Percentiles rank a stretch among this genome's conserved stretches.
Evolutionary conservation across 495 filamentous ascomycete genomes (phyloP).

Genomic region (Podospora pseudopauciseta): DNA sequence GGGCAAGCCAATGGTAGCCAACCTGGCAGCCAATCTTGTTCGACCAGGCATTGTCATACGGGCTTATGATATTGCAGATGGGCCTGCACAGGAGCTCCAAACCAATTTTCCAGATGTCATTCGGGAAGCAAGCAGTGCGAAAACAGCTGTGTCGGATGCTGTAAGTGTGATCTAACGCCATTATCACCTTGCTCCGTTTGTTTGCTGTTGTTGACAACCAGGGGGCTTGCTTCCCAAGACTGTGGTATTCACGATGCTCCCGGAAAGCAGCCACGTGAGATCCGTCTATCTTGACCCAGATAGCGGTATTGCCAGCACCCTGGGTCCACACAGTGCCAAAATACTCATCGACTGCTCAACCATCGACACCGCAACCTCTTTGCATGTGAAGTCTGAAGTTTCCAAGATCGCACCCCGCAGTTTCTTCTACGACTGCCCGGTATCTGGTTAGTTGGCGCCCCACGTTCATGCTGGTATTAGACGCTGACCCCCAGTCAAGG

Average conservation of each 20-base stretch:
- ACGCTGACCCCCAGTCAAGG: no score
- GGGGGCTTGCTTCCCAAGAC: conserved; percentile 17
- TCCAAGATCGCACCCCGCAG: conserved; percentile 18
- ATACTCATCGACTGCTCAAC: conserved; percentile 44
- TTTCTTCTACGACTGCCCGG: conserved; percentile 33
- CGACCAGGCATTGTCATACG: conserved; percentile 22
- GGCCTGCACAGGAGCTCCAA: conserved; percentile 32
- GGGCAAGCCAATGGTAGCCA: conserved; percentile 50
- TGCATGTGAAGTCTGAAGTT: conserved; percentile 25
- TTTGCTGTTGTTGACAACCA: background rate
- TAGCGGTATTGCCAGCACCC: conserved; percentile 31
- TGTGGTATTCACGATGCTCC: conserved; percentile 39
- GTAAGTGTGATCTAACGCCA: conserved; percentile 7
- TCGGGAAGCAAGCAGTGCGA: background rate
- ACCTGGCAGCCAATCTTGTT: conserved; percentile 32
- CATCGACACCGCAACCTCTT: conserved; percentile 37
- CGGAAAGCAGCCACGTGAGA: conserved; percentile 36
- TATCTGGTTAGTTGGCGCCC: conserved; percentile 13
- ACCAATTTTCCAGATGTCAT: conserved; percentile 23
- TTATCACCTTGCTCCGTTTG: background rate
- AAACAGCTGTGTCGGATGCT: background rate
- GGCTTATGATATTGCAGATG: conserved; percentile 41
- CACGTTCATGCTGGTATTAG: no score
- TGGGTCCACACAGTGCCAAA: conserved; percentile 10
- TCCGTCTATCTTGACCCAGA: conserved; percentile 35